These are phyloP conservation scores for Pleurotus cornucopiae DNA, from an alignment of 768 basidiomycete genomes.

Conservation along the genomic window DNA sequence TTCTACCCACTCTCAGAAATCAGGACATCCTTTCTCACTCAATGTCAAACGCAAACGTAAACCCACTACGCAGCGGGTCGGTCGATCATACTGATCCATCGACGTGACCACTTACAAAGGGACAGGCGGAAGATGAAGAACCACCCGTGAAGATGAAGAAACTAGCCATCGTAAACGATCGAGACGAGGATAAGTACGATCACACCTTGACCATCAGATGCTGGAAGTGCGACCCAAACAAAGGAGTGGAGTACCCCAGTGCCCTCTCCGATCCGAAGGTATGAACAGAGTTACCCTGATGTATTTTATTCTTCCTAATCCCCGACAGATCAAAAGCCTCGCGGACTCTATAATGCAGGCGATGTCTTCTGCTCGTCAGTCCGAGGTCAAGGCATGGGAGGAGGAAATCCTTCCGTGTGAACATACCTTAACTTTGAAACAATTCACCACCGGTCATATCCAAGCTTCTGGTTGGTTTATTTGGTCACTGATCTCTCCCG, in stretches of 20 bases:
- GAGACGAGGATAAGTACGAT: constrained; percentile 87
- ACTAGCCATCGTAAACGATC: constrained; percentile 82
- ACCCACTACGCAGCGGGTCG: constrained; percentile 58
- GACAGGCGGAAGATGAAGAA: constrained; percentile 66
- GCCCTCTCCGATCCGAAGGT: constrained; percentile 33
- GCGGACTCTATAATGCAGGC: constrained; percentile 72
- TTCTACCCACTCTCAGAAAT: constrained; percentile 63
- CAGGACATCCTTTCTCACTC: constrained; percentile 70
- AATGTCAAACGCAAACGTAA: constrained; percentile 77
- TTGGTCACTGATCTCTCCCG: neutral
- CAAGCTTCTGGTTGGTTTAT: constrained; percentile 44
- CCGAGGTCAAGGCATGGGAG: constrained; percentile 97
- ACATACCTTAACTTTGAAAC: constrained; percentile 54
- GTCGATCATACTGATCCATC: constrained; percentile 24
- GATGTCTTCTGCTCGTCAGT: constrained; percentile 85
- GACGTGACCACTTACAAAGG: neutral
- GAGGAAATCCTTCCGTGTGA: constrained; percentile 89
- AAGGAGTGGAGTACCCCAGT: constrained; percentile 42
- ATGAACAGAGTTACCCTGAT: neutral
- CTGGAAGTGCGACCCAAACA: constrained; percentile 62
- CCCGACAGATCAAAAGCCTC: constrained; percentile 46
- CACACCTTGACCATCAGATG: constrained; percentile 62
- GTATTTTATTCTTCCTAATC: neutral
- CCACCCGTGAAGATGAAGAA: constrained; percentile 89
- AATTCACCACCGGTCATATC: constrained; percentile 41